Evolutionary conservation across 768 basidiomycete species (phyloP).

Genomic region (Boletus fagicola): DNA sequence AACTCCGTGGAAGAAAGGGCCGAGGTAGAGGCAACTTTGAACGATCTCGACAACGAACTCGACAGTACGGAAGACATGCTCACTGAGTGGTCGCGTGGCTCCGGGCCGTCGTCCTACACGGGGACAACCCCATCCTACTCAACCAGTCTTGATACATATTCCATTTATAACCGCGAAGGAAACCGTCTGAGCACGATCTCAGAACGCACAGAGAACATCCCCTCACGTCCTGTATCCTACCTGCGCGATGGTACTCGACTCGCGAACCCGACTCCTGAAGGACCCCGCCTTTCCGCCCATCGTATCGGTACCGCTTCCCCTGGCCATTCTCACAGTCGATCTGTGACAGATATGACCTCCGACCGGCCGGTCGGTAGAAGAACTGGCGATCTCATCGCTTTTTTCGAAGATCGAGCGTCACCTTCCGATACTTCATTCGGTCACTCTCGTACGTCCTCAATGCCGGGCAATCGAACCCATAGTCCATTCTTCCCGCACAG

Average conservation of each 20-base stretch:
- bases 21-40: constrained; percentile 69
- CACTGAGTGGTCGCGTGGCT: constrained; percentile 60
- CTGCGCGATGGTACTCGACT: constrained; percentile 36
- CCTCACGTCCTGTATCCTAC: constrained; percentile 54
- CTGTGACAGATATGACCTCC: constrained; percentile 55
- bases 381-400: constrained; percentile 69
- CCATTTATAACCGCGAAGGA: constrained; percentile 42
- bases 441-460: constrained; percentile 57
- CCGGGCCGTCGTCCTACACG: constrained; percentile 32
- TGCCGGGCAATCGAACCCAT: constrained; percentile 38
- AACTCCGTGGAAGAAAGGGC: constrained; percentile 44
- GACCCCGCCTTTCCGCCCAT: constrained; percentile 46
- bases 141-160: constrained; percentile 39
- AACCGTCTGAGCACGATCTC: constrained; percentile 70
- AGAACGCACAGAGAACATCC: constrained; percentile 69
- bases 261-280: constrained; percentile 44
- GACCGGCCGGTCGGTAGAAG: constrained; percentile 50
- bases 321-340: constrained; percentile 46
- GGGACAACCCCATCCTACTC: constrained; percentile 34
- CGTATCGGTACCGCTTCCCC: constrained; percentile 40
- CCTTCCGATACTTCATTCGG: constrained; percentile 36
- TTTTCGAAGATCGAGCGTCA: constrained; percentile 59
- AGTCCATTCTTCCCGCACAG: constrained; percentile 32
- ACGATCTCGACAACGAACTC: constrained; percentile 64
- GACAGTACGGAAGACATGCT: constrained; percentile 64